Percentiles rank a stretch among this genome's conserved stretches.
Conservation (phyloP, 805 yeast genomes). For the Cyberlindnera euphorbiae region DNA sequence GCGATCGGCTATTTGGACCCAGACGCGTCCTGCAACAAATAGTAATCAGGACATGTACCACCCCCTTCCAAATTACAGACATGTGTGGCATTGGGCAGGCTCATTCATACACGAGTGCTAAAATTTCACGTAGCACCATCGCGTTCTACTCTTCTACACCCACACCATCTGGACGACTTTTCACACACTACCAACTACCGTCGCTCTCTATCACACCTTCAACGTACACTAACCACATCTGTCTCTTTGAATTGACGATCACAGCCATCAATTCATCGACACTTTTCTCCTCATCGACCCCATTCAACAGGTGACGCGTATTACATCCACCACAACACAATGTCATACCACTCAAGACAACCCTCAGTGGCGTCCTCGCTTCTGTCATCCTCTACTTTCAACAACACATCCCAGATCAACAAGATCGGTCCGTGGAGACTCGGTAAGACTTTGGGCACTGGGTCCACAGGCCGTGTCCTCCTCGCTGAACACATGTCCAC, state of each 20-base stretch:
- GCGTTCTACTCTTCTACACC: background rate
- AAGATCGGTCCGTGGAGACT: conserved; percentile 79
- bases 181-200: conserved; percentile 1
- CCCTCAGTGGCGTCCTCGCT: conserved; percentile 55
- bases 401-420: conserved; percentile 34
- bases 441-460: conserved; percentile 75
- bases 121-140: too few species aligned
- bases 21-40: too few species aligned
- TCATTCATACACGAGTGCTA: too few species aligned
- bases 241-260: background rate
- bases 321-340: conserved; percentile 7
- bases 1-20: too few species aligned
- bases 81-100: too few species aligned
- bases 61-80: too few species aligned
- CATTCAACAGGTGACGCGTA: background rate
- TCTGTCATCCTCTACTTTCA: conserved; percentile 40
- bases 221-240: background rate
- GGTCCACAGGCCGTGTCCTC: conserved; percentile 78
- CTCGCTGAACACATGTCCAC: conserved; percentile 64
- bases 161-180: background rate
- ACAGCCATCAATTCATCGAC: too few species aligned
- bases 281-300: background rate
- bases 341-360: conserved; percentile 44
- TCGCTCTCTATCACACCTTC: background rate
- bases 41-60: too few species aligned